These are phyloP conservation scores for Diaporthe eres DNA, from an alignment of 2,329 filamentous ascomycete species.

Conservation along the genomic window DNA sequence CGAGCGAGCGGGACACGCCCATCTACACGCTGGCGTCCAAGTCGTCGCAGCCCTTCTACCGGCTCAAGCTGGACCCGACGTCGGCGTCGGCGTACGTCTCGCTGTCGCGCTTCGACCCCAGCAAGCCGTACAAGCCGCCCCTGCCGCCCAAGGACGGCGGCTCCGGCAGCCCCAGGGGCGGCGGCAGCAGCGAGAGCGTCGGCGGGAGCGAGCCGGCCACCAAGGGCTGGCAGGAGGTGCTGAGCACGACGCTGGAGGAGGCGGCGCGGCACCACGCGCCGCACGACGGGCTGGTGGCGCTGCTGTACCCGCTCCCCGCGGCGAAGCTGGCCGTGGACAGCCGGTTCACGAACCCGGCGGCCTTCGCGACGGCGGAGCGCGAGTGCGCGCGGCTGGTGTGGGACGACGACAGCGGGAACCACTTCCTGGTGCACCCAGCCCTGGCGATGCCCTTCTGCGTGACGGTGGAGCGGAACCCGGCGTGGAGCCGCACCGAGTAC, in stretches of 20 bases:
- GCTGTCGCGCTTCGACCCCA: constrained; percentile 72
- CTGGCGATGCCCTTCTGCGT: constrained; percentile 75
- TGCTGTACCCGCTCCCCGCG: constrained; percentile 77
- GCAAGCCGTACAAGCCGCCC: constrained; percentile 66
- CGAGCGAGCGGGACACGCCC: constrained; percentile 71
- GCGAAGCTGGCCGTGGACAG: constrained; percentile 72
- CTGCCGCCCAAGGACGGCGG: constrained; percentile 46
- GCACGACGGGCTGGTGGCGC: constrained; percentile 75
- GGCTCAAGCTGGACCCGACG: constrained; percentile 74
- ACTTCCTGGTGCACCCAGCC: constrained; percentile 75
- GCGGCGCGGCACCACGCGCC: constrained; percentile 66
- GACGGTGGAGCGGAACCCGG: constrained; percentile 69
- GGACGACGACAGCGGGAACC: constrained; percentile 71
- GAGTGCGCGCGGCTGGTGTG: constrained; percentile 82
- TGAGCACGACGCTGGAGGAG: constrained; percentile 72
- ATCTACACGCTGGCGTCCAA: constrained; percentile 76
- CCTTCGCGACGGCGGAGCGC: constrained; percentile 74
- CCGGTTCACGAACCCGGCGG: constrained; percentile 69
- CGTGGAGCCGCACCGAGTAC: constrained; percentile 74
- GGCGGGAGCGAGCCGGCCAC: constrained; percentile 50
- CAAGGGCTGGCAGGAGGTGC: constrained; percentile 70
- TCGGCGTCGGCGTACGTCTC: constrained; percentile 74
- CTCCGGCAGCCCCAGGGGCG: constrained; percentile 42
- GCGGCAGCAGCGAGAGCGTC: constrained; percentile 18
- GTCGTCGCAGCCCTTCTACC: constrained; percentile 74